phyloP scores from a whole-genome alignment of 1,284 basidiomycete species.

The Porogramme epimiltina region DNA sequence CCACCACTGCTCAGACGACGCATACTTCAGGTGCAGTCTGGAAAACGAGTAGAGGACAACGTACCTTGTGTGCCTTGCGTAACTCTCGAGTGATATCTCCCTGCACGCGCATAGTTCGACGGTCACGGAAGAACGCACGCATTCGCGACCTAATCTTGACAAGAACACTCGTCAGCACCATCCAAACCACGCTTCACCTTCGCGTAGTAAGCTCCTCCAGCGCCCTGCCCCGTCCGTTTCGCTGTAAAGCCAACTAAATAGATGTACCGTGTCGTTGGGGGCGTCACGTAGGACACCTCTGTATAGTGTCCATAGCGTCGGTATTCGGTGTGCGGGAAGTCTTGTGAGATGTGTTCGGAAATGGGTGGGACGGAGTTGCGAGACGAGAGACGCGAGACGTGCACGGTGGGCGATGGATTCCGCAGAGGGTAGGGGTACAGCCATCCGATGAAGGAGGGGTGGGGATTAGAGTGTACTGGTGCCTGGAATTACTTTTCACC shows the following conservation, averaged over 20 bases:
- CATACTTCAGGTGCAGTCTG: background rate
- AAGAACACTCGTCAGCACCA: background rate
- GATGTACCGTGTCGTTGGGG: constrained; percentile 55
- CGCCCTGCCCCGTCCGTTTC: too few relatives aligned
- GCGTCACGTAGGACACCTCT: constrained; percentile 64
- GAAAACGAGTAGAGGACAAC: constrained; percentile 54
- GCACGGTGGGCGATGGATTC: constrained; percentile 52
- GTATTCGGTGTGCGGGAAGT: constrained; percentile 72
- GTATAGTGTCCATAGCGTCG: constrained; percentile 77
- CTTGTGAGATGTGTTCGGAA: constrained; percentile 70
- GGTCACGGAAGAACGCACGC: constrained; percentile 52
- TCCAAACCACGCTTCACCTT: background rate
- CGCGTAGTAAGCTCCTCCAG: background rate
- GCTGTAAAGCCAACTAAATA: background rate
- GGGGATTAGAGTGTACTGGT: too few relatives aligned
- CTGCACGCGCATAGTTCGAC: constrained; percentile 41
- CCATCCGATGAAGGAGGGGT: constrained; percentile 6
- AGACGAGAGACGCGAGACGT: constrained; percentile 53
- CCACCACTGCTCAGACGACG: constrained; percentile 49
- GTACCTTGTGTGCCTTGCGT: constrained; percentile 37
- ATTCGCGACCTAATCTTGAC: constrained; percentile 60
- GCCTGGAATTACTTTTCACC: too few relatives aligned
- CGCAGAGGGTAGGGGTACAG: constrained; percentile 13
- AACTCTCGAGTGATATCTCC: constrained; percentile 27
- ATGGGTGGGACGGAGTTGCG: constrained; percentile 56